Base-by-base conservation (phyloP, 768 basidiomycete species). In the Suillus bovinus region DNA sequence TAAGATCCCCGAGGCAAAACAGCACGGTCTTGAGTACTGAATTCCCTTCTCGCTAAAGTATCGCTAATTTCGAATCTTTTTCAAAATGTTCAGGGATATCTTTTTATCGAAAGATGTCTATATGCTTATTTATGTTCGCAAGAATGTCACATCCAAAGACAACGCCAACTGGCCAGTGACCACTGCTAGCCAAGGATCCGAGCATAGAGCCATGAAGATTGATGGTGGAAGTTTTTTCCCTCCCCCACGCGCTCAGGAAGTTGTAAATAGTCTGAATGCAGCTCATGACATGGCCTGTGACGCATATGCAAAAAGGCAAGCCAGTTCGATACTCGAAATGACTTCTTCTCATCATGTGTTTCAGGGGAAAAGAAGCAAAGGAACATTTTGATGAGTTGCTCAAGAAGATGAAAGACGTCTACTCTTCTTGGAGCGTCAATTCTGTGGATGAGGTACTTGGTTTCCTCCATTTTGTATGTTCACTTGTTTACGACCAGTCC, bases 51-150 rank as follows among this genome's bases (percentile, higher is more conserved):
- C 93, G 59, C 62, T 39, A 34, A 52, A 52, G 20, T 31, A 2
- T 94, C 94, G 59, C 64, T 39, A 41, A 52, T 64, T 68, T 47
- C 64, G n/a, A n/a, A 14, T 39, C 54, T 38, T 64, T 68, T 59
- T 67, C 63, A 67, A 59, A 49, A 64, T 16, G 27, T 63, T 58
- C 67, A 84, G 82, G 63, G 78, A 80, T 42, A 81, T 90, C 46
- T 74, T 74, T 65, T 80, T 84, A 3, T 94, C 94, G 2, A 90
- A 84, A 75, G 94, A 97, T 68, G 94, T 93, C 7, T 97, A 99
- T 75, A 96, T 98, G 94, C 82, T 98, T 36, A 88, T 99, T 59
- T 99, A 98, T 74, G 83, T 85, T 41, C 84, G 86, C 13, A 81
- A 79, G 66, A 69, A 74, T 33, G 61, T 67, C 22, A 49, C 52